Percentiles rank a stretch among this genome's conserved stretches.
phyloP scores from a whole-genome alignment of 2,329 filamentous ascomycete genomes.

The Fusarium floridanum region DNA sequence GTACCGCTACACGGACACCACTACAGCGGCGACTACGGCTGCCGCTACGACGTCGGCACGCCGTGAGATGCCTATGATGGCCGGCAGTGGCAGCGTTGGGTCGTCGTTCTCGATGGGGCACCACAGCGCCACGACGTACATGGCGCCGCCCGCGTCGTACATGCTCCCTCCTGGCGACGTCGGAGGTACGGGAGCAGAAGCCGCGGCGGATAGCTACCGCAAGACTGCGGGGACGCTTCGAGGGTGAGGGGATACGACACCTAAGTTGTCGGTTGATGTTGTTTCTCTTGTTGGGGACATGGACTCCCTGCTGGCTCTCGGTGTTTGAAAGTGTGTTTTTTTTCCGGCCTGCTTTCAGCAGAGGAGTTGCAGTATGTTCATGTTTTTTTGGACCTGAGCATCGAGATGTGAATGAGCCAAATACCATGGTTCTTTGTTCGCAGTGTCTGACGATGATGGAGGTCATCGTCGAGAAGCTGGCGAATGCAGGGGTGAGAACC shows the following conservation, averaged over 20 bases:
- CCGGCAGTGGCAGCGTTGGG: conserved; percentile 2
- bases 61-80: conserved; percentile 30
- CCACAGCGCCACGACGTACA: conserved; percentile 22
- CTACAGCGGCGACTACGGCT: conserved; percentile 31
- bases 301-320: not conserved
- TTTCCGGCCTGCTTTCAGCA: not conserved
- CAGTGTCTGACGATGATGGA: conserved; percentile 16
- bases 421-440: not conserved
- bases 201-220: conserved; percentile 27
- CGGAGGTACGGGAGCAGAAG: conserved; percentile 21
- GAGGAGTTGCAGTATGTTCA: conserved; percentile 14
- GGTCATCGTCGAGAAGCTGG: not conserved
- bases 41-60: conserved; percentile 22
- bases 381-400: conserved; percentile 6
- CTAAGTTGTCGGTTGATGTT: not conserved
- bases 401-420: not conserved
- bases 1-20: conserved; percentile 51
- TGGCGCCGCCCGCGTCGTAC: conserved; percentile 33
- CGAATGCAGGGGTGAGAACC: not conserved
- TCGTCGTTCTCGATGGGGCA: conserved; percentile 27
- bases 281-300: not conserved
- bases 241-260: not conserved
- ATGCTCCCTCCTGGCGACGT: conserved; percentile 34
- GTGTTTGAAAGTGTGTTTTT: conserved; percentile 12
- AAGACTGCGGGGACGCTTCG: conserved; percentile 36